These are phyloP conservation scores for Hypoxylon sp. DNA, from an alignment of 2,329 filamentous ascomycete species.

Conservation along the genomic window DNA sequence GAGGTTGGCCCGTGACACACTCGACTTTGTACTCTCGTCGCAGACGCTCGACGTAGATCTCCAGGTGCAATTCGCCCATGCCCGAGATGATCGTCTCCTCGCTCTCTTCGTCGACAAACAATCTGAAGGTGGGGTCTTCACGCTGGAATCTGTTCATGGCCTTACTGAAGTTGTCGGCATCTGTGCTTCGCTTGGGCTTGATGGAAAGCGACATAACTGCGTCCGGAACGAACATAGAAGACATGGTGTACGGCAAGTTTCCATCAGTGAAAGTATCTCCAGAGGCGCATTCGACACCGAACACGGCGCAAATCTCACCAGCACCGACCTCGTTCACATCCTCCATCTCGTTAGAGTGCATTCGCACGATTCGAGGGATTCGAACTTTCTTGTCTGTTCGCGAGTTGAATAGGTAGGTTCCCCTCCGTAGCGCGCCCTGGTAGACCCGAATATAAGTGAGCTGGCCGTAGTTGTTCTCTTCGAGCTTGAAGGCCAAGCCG, in stretches of 20 bases:
- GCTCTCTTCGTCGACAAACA: conserved; percentile 89
- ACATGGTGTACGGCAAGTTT: conserved; percentile 90
- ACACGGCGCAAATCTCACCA: conserved; percentile 98
- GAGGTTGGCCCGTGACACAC: conserved; percentile 92
- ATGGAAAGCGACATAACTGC: conserved; percentile 98
- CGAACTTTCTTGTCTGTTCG: conserved; percentile 95
- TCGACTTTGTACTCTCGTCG: conserved; percentile 96
- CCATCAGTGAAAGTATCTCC: conserved; percentile 99
- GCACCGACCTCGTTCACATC: conserved; percentile 92
- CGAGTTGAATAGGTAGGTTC: conserved; percentile 90
- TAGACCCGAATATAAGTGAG: conserved; percentile 98
- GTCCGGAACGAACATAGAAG: conserved; percentile 97
- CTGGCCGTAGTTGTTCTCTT: conserved; percentile 98
- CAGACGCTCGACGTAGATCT: conserved; percentile 97
- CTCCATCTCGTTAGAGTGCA: conserved; percentile 99
- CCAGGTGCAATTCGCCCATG: conserved; percentile 96
- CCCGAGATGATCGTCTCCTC: conserved; percentile 98
- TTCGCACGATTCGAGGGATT: conserved; percentile 95
- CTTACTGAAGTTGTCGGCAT: conserved; percentile 94
- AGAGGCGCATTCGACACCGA: conserved; percentile 96
- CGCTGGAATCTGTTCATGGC: conserved; percentile 99
- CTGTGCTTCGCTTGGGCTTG: conserved; percentile 91
- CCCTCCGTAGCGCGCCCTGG: conserved; percentile 89
- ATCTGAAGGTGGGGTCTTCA: conserved; percentile 96
- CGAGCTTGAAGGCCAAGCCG: conserved; percentile 96